A percentile compares a stretch with the other conserved stretches of the same genome.
Evolutionary conservation across 2,329 filamentous ascomycete genomes (phyloP).

Genomic region (Cordyceps javanica): DNA sequence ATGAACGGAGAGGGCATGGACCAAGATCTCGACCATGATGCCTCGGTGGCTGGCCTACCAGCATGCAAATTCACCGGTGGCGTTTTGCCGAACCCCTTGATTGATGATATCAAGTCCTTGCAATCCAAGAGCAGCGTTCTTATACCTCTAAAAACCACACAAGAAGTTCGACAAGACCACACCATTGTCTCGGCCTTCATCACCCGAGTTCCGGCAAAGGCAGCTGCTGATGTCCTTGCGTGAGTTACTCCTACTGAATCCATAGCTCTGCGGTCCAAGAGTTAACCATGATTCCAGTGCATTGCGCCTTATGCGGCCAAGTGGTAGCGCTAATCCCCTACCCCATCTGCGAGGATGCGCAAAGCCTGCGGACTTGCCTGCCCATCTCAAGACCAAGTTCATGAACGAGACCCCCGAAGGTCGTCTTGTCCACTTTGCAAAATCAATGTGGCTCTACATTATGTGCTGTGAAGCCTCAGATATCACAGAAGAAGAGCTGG

Average conservation of each 20-base stretch:
- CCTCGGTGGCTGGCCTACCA: background rate
- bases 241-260: constrained; percentile 36
- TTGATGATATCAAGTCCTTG: constrained; percentile 29
- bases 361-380: constrained; percentile 62
- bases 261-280: background rate
- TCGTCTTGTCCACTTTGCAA: constrained; percentile 52
- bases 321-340: constrained; percentile 57
- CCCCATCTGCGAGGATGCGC: constrained; percentile 71
- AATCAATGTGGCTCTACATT: constrained; percentile 56
- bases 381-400: constrained; percentile 55
- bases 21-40: constrained; percentile 1
- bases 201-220: constrained; percentile 64
- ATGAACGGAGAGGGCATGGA: constrained; percentile 3
- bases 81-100: constrained; percentile 29
- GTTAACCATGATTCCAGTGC: constrained; percentile 35
- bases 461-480: constrained; percentile 46
- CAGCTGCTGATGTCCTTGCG: constrained; percentile 67
- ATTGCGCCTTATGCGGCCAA: constrained; percentile 49
- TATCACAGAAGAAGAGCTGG: constrained; percentile 48
- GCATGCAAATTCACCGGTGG: constrained; percentile 1
- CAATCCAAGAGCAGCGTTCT: constrained; percentile 43
- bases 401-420: constrained; percentile 53
- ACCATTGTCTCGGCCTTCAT: constrained; percentile 59
- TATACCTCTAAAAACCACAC: constrained; percentile 57
- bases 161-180: constrained; percentile 56